Evolutionary conservation across 139 green algal genomes (phyloP).

Genomic region (Ostreobium quekettii): DNA sequence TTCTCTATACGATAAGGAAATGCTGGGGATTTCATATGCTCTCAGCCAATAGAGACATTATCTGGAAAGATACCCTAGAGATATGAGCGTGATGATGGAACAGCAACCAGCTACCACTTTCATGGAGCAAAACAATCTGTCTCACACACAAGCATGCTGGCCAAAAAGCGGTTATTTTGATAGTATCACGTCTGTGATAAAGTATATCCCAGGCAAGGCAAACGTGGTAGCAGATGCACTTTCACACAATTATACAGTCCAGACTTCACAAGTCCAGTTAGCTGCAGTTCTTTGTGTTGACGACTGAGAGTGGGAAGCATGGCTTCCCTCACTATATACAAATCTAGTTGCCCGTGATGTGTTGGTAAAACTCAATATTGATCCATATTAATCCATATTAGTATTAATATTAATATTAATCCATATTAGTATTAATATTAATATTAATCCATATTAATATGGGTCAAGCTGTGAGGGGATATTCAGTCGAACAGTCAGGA

Average conservation of each 20-base stretch:
- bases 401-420: no score
- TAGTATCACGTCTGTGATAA: background rate
- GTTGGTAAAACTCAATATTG: background rate
- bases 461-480: background rate
- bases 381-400: no score
- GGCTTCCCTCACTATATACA: background rate
- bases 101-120: background rate
- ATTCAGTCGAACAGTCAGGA: background rate
- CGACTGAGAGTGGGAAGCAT: slow-evolving; percentile 5
- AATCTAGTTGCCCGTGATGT: background rate
- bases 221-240: slow-evolving; percentile 3
- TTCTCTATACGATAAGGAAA: slow-evolving; percentile 7
- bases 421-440: no score
- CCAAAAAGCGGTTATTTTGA: background rate
- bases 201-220: slow-evolving; percentile 4
- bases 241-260: background rate
- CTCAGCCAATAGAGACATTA: slow-evolving; percentile 11
- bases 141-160: background rate
- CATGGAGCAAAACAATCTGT: background rate
- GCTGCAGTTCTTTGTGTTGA: background rate
- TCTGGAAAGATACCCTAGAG: background rate
- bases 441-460: no score
- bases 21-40: background rate
- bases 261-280: slow-evolving; percentile 1
- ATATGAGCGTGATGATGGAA: background rate